Conservation (phyloP, 768 basidiomycete species). For the Lentinus tigrinus region DNA sequence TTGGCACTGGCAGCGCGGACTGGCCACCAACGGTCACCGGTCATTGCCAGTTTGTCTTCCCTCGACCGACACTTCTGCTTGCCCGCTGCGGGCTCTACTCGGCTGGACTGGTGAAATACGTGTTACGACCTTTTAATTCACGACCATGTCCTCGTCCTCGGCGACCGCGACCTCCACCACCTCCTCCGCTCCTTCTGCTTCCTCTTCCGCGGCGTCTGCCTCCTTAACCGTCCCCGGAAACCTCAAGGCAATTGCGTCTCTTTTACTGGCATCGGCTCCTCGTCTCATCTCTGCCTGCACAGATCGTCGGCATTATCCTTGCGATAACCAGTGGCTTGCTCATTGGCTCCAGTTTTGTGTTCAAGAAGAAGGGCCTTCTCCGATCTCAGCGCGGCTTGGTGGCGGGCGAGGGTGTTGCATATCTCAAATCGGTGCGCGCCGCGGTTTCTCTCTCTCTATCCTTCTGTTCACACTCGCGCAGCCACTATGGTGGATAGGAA, state of each 20-base stretch:
- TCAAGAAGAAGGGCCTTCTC: slow-evolving; percentile 95
- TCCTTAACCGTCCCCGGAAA: slow-evolving; percentile 21
- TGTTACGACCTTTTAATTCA: slow-evolving; percentile 10
- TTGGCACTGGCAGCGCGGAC: no score
- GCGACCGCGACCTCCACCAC: slow-evolving; percentile 11
- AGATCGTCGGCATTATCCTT: slow-evolving; percentile 77
- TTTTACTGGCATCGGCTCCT: neutral
- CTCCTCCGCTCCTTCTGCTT: slow-evolving; percentile 20
- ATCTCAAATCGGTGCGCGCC: slow-evolving; percentile 83
- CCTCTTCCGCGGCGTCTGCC: slow-evolving; percentile 21
- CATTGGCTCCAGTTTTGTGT: slow-evolving; percentile 91
- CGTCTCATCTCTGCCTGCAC: neutral
- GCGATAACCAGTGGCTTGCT: slow-evolving; percentile 79
- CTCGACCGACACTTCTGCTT: neutral
- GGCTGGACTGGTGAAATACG: slow-evolving; percentile 1
- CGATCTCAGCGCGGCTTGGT: slow-evolving; percentile 77
- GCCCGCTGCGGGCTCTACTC: slow-evolving; percentile 8
- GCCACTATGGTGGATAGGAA: slow-evolving; percentile 93
- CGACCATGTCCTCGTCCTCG: slow-evolving; percentile 13
- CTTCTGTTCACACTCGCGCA: slow-evolving; percentile 27
- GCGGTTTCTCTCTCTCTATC: neutral
- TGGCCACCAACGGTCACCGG: no score
- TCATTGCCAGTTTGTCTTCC: no score
- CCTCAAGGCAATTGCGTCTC: slow-evolving; percentile 22
- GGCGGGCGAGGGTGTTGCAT: slow-evolving; percentile 86